Conservation (phyloP, 805 yeast species). For the Starmerella sp. region DNA sequence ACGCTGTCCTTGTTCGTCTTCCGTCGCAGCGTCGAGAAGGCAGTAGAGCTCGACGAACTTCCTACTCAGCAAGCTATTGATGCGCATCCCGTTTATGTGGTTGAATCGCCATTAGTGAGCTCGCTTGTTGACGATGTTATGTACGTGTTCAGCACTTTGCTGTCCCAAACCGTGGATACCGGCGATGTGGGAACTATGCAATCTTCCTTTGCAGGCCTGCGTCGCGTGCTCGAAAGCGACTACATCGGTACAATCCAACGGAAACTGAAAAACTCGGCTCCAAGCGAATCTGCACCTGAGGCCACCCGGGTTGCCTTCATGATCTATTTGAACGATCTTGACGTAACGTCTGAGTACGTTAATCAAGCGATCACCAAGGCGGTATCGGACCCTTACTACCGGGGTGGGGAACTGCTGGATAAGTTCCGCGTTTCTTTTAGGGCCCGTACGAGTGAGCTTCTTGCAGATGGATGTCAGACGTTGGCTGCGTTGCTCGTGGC, state of each 20-base stretch:
- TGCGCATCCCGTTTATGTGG: constrained; percentile 30
- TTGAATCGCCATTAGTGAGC: constrained; percentile 49
- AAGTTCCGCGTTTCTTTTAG: constrained; percentile 26
- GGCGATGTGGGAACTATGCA: constrained; percentile 52
- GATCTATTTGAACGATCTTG: constrained; percentile 60
- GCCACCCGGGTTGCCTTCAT: constrained; percentile 35
- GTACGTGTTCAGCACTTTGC: constrained; percentile 55
- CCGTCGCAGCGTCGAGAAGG: constrained; percentile 68
- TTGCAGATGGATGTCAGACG: constrained; percentile 36
- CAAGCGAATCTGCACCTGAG: constrained; percentile 20
- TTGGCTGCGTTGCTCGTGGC: constrained; percentile 30
- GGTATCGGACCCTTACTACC: background rate
- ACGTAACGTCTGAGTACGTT: constrained; percentile 50
- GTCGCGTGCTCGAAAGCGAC: constrained; percentile 52
- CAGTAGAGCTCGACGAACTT: constrained; percentile 65
- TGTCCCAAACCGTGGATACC: constrained; percentile 56
- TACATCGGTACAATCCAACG: constrained; percentile 45
- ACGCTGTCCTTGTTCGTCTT: constrained; percentile 53
- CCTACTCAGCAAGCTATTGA: constrained; percentile 32
- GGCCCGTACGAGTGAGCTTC: constrained; percentile 31
- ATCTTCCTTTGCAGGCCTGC: constrained; percentile 43
- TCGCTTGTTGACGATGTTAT: constrained; percentile 81
- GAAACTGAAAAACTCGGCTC: constrained; percentile 35
- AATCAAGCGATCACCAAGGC: constrained; percentile 31
- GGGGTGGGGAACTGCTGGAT: constrained; percentile 16